A percentile compares a stretch with the other conserved stretches of the same genome.
These are phyloP conservation scores for Coemansia umbellata DNA, from an alignment of 192 early-diverging fungal genomes.

Conservation along the genomic window DNA sequence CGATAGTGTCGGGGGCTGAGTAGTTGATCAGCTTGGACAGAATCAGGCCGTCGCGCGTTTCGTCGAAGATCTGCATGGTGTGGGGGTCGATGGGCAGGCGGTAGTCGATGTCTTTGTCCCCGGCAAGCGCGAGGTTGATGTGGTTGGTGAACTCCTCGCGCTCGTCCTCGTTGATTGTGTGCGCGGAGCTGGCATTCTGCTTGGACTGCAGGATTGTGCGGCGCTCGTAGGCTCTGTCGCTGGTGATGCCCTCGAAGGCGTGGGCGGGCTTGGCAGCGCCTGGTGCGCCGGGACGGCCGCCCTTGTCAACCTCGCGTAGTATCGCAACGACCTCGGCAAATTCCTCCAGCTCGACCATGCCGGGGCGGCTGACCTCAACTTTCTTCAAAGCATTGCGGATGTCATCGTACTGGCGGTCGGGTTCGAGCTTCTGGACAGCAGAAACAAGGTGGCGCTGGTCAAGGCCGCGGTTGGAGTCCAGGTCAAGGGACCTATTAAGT, in stretches of 20 bases:
- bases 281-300: slow-evolving; percentile 12
- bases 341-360: slow-evolving; percentile 74
- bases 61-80: slow-evolving; percentile 96
- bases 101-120: slow-evolving; percentile 78
- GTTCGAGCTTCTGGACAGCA: slow-evolving; percentile 61
- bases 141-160: slow-evolving; percentile 93
- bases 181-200: slow-evolving; percentile 80
- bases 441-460: slow-evolving; percentile 64
- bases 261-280: slow-evolving; percentile 14
- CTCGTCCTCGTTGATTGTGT: slow-evolving; percentile 99
- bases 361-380: slow-evolving; percentile 62
- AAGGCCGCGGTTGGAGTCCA: slow-evolving; percentile 66
- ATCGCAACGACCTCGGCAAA: slow-evolving; percentile 63
- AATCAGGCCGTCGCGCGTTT: slow-evolving; percentile 90
- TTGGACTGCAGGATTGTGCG: slow-evolving; percentile 88
- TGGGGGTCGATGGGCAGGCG: slow-evolving; percentile 88
- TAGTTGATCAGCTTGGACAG: slow-evolving; percentile 98
- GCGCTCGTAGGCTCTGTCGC: slow-evolving; percentile 55
- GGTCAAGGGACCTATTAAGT: slow-evolving; percentile 53
- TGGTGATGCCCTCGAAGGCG: slow-evolving; percentile 50
- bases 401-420: slow-evolving; percentile 69
- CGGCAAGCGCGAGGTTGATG: slow-evolving; percentile 81
- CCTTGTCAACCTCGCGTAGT: slow-evolving; percentile 35
- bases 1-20: slow-evolving; percentile 93
- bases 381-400: slow-evolving; percentile 66